Evolutionary conservation across 73 alveolate genomes (phyloP), one percentile per base, ranked within the genome.

Genomic region (Strombidium stylifer): DNA sequence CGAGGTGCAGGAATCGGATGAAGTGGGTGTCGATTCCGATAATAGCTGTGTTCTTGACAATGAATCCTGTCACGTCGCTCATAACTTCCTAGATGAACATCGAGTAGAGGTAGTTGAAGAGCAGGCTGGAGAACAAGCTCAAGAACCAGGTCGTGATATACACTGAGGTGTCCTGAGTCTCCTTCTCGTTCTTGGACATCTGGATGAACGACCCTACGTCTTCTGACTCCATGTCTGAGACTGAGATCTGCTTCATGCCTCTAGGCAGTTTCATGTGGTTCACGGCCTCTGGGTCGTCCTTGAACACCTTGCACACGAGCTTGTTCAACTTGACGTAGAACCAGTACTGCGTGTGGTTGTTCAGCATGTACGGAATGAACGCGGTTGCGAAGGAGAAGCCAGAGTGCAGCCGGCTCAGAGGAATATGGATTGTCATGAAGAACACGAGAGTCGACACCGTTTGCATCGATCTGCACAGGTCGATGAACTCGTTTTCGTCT

Each of bases 11-110:
- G 18, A 60, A 48, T 24, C 74, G 4, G 10, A 60, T 19, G 21
- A 60, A 60, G 25, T 60, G 74, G 6, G 42, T 60, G n/a, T 60
- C 74, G 1, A 60, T 40, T 12, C 74, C 74, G 6, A 42, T 34
- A 24, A 40, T 60, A 60, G 37, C 74, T 40, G 23, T 40, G 4
- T 40, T 4, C 25, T 39, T 60, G 3, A 60, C 42, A 14, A 60
- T 3, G 2, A 20, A 14, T 28, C 42, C 74, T 14, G 61, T 40
- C 37, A 41, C 12, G 2, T 23, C 5, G 14, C 28, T 41, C 74
- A 60, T 36, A 4, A 60, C 14, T 3, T 15, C 3, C 2, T 53
- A 58, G 3, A 60, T 48, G 21, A 40, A 60, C 35, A 36, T 32
- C 1, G 25, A 1, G 25, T 60, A 60, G 26, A 28, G 35, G 19